Evolutionary conservation across 768 basidiomycete species (phyloP), one percentile per base, ranked within the genome.

Genomic region (Naematelia encephala): DNA sequence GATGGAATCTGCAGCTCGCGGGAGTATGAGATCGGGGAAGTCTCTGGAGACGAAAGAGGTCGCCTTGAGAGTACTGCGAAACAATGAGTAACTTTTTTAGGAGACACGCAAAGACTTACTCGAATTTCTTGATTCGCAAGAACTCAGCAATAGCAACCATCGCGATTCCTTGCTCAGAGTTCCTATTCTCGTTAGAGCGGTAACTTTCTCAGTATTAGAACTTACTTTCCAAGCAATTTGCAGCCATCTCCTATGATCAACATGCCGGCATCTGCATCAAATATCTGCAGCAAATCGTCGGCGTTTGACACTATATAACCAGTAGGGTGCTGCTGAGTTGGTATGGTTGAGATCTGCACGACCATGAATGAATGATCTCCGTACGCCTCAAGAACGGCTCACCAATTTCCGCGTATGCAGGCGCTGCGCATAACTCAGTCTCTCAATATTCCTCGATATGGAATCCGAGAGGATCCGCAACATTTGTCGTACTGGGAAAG

Each of bases 401-500:
- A 89, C 88, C 67, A 90, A 78, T 78, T 90, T 90, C 55, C 88
- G 80, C 0, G 86, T 87, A 57, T 86, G 85, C 39, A 91, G 75
- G 2, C 88, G 80, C 59, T 86, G 84, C 1, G 88, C 86, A 73
- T 89, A 90, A 70, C 84, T 86, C 62, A 91, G 73, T 11, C 89
- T 80, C 72, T 90, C 89, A 51, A 90, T 84, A 68, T 89, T 89
- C 51, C 85, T 81, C 28, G 87, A 88, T 60, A 90, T 87, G 1
- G 87, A 84, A 71, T 90, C 88, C 66, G 86, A 87, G 48, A 90
- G 79, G 8, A 90, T 82, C 19, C 87, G 83, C 49, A 90, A 82
- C 82, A 90, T 88, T 72, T 90, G 88, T 22, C 89, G 83, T 4
- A 90, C 85, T 2, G 87, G 87, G 78, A 90, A 90, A 1, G 89